Conservation (phyloP, 306 rosid genomes). For the Trifolium repens region DNA sequence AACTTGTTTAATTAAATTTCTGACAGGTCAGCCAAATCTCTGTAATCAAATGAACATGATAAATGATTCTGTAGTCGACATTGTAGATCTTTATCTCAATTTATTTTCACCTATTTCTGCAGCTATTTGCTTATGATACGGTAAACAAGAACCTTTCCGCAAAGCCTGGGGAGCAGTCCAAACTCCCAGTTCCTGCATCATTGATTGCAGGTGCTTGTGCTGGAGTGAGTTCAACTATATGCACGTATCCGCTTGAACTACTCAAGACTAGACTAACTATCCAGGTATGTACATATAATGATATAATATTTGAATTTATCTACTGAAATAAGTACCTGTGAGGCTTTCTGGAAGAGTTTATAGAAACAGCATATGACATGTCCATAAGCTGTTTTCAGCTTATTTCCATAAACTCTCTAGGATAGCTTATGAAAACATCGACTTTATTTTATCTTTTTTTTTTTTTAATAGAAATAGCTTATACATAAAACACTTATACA, state of each 20-base stretch:
- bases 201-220: constrained; percentile 98
- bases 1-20: constrained; percentile 21
- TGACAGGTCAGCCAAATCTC: not conserved
- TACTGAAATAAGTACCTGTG: not conserved
- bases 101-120: constrained; percentile 48
- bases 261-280: constrained; percentile 91
- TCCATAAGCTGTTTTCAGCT: not conserved
- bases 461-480: not conserved
- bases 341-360: not conserved
- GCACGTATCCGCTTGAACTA: constrained; percentile 91
- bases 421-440: not conserved
- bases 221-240: constrained; percentile 90
- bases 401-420: not conserved
- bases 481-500: not conserved
- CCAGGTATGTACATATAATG: constrained; percentile 58
- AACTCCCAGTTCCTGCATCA: constrained; percentile 81
- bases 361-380: not conserved
- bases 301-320: not conserved
- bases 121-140: constrained; percentile 94
- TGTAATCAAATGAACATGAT: not conserved
- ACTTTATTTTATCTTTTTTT: not conserved
- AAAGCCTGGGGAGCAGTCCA: constrained; percentile 77
- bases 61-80: constrained; percentile 5
- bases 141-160: constrained; percentile 80
- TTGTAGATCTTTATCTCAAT: constrained; percentile 34